Base-by-base conservation (phyloP, 805 yeast genomes). In the Metschnikowia cerradonensis region DNA sequence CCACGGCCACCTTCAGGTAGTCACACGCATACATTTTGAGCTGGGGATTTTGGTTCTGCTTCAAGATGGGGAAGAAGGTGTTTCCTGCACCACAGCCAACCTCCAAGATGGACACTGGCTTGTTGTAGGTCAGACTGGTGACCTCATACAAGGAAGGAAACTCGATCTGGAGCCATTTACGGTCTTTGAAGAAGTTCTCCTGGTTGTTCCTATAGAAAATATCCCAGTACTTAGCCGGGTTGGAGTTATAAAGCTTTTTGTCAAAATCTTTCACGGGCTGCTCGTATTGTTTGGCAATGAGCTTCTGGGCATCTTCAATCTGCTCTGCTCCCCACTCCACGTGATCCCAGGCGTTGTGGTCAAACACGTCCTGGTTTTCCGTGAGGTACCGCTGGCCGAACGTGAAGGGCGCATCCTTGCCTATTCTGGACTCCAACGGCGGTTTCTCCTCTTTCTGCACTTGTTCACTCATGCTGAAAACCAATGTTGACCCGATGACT, bases 1-100 rank as follows among this genome's bases (percentile, higher is more conserved):
- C 90, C 15, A 94, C 94, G 0, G 99, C 99, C 54, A 85, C 84
- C 52, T 84, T 82, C 51, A 95, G 86, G 65, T 87, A 94, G 68
- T 94, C 99, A 45, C 90, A 94, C 2, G 96, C 99, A 49, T 81
- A 78, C 6, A 94, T 80, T 57, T 72, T 78, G 47, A 94, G 71
- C 26, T 83, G 69, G n/a, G 84, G 83, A 68, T 94, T 94, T 65
- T 88, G 76, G 66, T 94, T 94, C 59, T 86, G 90, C 49, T 78
- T 78, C 51, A 94, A 71, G 19, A 94, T 84, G 4, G 99, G 99
- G 67, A 86, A 94, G 74, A 94, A 80, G 0, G 99, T 94, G 67
- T 94, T 94, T 10, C 99, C 99, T 4, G 97, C 98, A 50, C 99
- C 99, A 71, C 99, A 94, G 3, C 99, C 99, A 43, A 94, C 86